Evolutionary conservation across 805 yeast genomes (phyloP).

Genomic region (Ogataea neopini): DNA sequence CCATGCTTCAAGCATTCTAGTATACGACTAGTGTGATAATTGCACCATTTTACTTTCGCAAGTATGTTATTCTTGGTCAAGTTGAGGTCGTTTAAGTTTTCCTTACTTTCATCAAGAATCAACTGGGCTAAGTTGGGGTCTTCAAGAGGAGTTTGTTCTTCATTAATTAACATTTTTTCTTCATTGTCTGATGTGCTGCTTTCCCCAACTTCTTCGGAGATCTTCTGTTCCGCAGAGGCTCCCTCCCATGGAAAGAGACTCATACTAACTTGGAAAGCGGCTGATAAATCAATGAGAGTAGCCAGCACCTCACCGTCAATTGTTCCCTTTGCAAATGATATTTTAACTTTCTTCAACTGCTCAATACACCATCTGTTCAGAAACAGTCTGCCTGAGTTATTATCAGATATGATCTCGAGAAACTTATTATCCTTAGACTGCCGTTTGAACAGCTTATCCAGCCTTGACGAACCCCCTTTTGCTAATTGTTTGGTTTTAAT

Average conservation of each 20-base stretch:
- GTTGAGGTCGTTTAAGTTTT: not conserved
- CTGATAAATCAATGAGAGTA: slow-evolving; percentile 17
- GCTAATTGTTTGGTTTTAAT: slow-evolving; percentile 10
- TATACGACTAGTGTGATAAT: slow-evolving; percentile 24
- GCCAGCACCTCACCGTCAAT: slow-evolving; percentile 18
- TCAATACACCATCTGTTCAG: slow-evolving; percentile 21
- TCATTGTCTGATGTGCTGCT: too few species aligned
- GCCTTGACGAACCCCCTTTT: slow-evolving; percentile 7
- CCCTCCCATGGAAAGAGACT: slow-evolving; percentile 14
- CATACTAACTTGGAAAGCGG: slow-evolving; percentile 18
- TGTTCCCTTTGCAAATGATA: slow-evolving; percentile 11
- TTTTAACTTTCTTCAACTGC: slow-evolving; percentile 10
- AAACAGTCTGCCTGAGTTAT: slow-evolving; percentile 14
- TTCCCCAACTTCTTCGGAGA: not conserved
- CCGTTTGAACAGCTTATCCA: slow-evolving; percentile 5
- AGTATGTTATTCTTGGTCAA: slow-evolving; percentile 13
- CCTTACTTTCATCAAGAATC: not conserved
- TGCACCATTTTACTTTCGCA: slow-evolving; percentile 24
- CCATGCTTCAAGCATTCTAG: slow-evolving; percentile 22
- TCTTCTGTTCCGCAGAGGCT: slow-evolving; percentile 3
- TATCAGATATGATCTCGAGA: slow-evolving; percentile 11
- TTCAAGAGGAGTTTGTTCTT: too few species aligned
- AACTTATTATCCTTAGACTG: slow-evolving; percentile 1
- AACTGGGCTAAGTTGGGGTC: not conserved
- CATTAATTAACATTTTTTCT: too few species aligned